Evolutionary conservation across 805 yeast species (phyloP), one percentile per base, ranked within the genome.

Genomic region (Candida montana): DNA sequence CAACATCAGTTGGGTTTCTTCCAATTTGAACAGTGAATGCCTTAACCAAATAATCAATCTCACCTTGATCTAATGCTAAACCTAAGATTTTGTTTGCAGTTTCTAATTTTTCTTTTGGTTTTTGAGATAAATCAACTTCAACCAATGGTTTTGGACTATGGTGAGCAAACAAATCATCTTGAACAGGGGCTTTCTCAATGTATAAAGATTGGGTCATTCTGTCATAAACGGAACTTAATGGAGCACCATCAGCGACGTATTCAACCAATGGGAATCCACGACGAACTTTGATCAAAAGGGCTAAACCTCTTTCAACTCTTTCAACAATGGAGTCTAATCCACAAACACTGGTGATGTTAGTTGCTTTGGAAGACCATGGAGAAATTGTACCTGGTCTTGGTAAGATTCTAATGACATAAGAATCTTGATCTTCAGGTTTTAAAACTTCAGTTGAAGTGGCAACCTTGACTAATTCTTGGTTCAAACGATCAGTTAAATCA

Each of bases 361-460:
- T 90, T 21, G 99, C 99, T 67, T 93, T 93, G 12, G 98, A 90
- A 9, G 96, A 87, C 99, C 99, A 93, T 27, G 99, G 98, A 20
- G 98, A 90, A 51, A 93, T 91, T 11, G 99, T 93, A 47, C 99
- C 99, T 7, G 89, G 70, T 63, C 98, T 79, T 33, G 99, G 99
- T 39, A 89, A 71, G 39, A 93, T 73, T 60, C 95, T 75, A 35
- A 91, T 65, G 50, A 89, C 66, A 47, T 77, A 74, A 26, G 78
- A 66, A 49, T 72, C 75, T 5, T 63, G 54, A 39, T 60, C 74
- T 30, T 63, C 57, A 18, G 65, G 46, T 35, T 60, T 53, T 18
- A 57, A 46, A 16, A 51, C 47, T 19, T 63, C 59, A 11, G 62
- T 39, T 19, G 67, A 54, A 20, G 59, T 44, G 20, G 67, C 53